Evolutionary conservation across 2,329 filamentous ascomycete genomes (phyloP).

Genomic region (Orbilia oligospora): DNA sequence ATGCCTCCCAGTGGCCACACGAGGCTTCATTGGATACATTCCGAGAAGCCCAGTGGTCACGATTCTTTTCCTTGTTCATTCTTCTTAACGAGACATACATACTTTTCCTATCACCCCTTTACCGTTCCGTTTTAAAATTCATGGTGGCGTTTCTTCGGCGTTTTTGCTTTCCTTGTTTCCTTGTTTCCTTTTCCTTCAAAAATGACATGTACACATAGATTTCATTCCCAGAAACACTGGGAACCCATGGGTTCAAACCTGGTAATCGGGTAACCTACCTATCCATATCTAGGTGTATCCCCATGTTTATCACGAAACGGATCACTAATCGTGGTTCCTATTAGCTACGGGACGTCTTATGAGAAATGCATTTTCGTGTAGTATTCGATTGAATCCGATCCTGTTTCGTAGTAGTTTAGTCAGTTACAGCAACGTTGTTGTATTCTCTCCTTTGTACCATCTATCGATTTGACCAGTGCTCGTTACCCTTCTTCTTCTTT

Average conservation of each 20-base stretch:
- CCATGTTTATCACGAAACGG: background rate
- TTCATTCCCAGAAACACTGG: background rate
- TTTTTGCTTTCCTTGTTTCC: conserved; percentile 17
- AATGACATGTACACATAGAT: conserved; percentile 49
- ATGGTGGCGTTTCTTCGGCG: conserved; percentile 46
- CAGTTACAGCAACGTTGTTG: background rate
- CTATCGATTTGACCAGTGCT: too few relatives aligned
- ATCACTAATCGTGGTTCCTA: background rate
- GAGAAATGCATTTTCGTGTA: background rate
- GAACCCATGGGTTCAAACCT: background rate
- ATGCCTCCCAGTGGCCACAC: conserved; percentile 16
- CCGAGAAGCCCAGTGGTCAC: conserved; percentile 18
- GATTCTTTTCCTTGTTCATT: conserved; percentile 49
- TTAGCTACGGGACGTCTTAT: background rate
- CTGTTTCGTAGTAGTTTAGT: background rate
- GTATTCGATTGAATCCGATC: background rate
- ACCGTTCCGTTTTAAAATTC: conserved; percentile 1
- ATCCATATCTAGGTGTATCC: background rate
- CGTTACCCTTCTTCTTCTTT: too few relatives aligned
- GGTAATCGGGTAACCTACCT: background rate
- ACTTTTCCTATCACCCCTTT: conserved; percentile 24
- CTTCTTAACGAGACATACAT: conserved; percentile 35
- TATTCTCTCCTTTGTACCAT: background rate
- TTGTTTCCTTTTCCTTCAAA: conserved; percentile 4
- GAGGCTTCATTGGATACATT: background rate